phyloP scores from a whole-genome alignment of 805 yeast genomes.

The Lachancea meyersii region DNA sequence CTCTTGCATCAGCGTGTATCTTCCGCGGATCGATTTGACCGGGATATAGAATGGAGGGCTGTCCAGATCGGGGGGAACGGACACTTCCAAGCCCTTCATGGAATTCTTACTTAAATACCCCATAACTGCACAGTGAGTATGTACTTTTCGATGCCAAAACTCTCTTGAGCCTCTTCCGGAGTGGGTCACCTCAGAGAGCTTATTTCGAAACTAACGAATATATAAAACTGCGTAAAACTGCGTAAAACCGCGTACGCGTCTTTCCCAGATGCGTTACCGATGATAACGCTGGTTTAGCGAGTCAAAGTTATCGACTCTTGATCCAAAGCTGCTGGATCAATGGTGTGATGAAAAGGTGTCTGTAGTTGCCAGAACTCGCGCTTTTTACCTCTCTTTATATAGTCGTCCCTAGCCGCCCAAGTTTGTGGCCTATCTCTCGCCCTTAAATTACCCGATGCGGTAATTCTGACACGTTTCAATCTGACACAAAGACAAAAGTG shows the following conservation, averaged over 20 bases:
- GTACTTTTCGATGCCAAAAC: background rate
- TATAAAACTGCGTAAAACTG: no score
- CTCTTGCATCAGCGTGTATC: constrained; percentile 46
- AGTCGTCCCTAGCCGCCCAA: constrained; percentile 6
- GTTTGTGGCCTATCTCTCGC: background rate
- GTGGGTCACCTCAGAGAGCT: no score
- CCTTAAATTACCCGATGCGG: constrained; percentile 6
- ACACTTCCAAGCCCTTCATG: constrained; percentile 11
- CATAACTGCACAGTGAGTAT: background rate
- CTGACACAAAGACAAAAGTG: constrained; percentile 5
- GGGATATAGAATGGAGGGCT: constrained; percentile 41
- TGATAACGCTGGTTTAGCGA: background rate
- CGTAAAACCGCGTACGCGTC: no score
- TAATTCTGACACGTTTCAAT: constrained; percentile 2
- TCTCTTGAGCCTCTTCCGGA: no score
- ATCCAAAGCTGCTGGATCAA: no score
- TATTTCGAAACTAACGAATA: no score
- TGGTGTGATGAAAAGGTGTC: no score
- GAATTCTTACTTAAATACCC: constrained; percentile 12
- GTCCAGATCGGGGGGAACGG: constrained; percentile 35
- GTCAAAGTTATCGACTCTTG: no score
- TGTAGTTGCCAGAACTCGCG: background rate
- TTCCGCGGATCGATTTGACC: constrained; percentile 35
- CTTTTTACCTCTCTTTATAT: constrained; percentile 2
- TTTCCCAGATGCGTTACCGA: no score